Evolutionary conservation across 2,329 filamentous ascomycete species (phyloP), one percentile per base, ranked within the genome.

Genomic region (Venturia carpophila): DNA sequence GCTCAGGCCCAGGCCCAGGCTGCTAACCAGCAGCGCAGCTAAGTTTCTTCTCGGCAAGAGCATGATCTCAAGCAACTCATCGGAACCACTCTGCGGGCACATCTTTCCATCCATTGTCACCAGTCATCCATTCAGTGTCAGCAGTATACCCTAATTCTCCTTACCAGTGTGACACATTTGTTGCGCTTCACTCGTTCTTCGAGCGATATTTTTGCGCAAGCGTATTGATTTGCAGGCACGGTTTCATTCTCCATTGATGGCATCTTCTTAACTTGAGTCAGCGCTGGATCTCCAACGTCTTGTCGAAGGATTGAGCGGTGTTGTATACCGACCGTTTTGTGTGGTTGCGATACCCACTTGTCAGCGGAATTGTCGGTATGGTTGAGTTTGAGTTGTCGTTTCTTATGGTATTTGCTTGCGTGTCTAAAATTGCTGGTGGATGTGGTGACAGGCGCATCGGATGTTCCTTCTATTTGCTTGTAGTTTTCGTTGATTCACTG

Each of bases 301-400:
- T 58, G 52, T 58, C 30, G 17, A 58, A 58, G 30, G 52, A 37
- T 58, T 37, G 52, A 58, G 52, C 52, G 52, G 52, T 52, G 52
- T 58, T 58, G 52, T 58, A 58, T 58, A 58, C 52, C 30, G 52
- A 58, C 30, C 52, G 27, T 58, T 58, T 58, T 58, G 52, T 58
- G 52, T 58, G 52, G 52, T 58, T 58, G 27, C 52, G 30, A 58
- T 58, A 34, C 52, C 52, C 52, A 58, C 52, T 34, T 58, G 27
- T 34, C 27, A 37, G 27, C 27, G 27, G 30, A 58, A n/a, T 58
- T 37, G 52, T 58, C 52, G 30, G 15, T 52, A 52, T 27, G 47
- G 47, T 52, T 52, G 21, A 58, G 52, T 37, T 52, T 27, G 21
- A 58, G 52, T 37, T 37, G 52, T 37, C 15, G 30, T 21, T 15